A percentile compares a stretch with the other conserved stretches of the same genome.
Evolutionary conservation across 257 asterid genomes (phyloP).

Genomic region (Solanum dulcamara): DNA sequence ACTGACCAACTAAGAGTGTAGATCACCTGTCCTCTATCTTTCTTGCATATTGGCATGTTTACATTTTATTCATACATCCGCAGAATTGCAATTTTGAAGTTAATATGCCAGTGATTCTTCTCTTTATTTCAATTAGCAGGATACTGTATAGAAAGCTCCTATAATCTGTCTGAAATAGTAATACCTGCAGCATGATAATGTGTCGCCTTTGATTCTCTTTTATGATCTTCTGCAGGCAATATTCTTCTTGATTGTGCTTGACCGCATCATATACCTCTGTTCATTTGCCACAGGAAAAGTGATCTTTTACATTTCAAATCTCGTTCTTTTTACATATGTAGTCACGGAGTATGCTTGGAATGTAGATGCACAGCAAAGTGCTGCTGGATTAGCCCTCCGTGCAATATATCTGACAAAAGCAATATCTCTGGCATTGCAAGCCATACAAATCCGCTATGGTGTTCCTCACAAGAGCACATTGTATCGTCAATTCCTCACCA

Average conservation of each 20-base stretch:
- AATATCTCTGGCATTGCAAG: conserved; percentile 81
- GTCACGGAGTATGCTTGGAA: conserved; percentile 82
- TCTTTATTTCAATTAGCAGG: background rate
- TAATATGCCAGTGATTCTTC: background rate
- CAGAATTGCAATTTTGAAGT: background rate
- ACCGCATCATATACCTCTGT: conserved; percentile 89
- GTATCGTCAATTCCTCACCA: conserved; percentile 96
- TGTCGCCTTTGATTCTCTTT: conserved; percentile 5
- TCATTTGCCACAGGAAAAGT: conserved; percentile 90
- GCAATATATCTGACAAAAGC: conserved; percentile 86
- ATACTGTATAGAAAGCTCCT: background rate
- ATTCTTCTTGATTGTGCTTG: conserved; percentile 94
- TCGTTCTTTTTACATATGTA: conserved; percentile 72
- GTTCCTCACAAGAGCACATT: conserved; percentile 88
- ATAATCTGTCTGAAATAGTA: background rate
- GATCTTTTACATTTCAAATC: conserved; percentile 72
- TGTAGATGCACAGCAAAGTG: conserved; percentile 57
- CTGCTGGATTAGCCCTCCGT: conserved; percentile 90
- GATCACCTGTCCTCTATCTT: background rate
- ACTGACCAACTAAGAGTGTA: background rate
- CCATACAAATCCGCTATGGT: conserved; percentile 90
- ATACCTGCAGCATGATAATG: background rate
- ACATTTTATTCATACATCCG: background rate
- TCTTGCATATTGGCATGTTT: background rate
- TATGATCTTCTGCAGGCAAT: conserved; percentile 56